Evolutionary conservation across 2,329 filamentous ascomycete genomes (phyloP).

Genomic region (Chaetothyriales sp.): DNA sequence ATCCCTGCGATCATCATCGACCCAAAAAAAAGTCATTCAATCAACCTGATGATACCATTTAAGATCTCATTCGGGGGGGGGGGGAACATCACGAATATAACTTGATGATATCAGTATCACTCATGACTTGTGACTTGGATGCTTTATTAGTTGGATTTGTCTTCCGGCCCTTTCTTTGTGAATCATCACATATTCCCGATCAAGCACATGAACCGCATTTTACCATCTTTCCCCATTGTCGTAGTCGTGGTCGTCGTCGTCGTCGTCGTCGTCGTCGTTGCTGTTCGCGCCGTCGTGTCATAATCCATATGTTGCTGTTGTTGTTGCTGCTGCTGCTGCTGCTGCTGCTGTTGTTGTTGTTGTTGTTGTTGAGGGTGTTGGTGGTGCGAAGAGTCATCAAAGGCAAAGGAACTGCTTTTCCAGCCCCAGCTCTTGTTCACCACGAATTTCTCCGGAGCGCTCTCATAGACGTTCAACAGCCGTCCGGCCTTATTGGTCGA

Average conservation of each 20-base stretch:
- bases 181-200: conserved; percentile 29
- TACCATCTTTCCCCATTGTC: conserved; percentile 30
- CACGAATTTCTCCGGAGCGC: conserved; percentile 43
- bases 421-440: conserved; percentile 47
- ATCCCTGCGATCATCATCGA: not conserved
- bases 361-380: too few relatives aligned
- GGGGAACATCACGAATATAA: too few relatives aligned
- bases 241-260: too few relatives aligned
- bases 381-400: conserved; percentile 77
- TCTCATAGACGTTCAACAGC: conserved; percentile 44
- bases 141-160: too few relatives aligned
- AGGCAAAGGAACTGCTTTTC: conserved; percentile 49
- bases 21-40: too few relatives aligned
- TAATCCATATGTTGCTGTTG: too few relatives aligned
- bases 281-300: conserved; percentile 16
- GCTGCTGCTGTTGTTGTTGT: conserved; percentile 52
- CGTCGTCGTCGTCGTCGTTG: too few relatives aligned
- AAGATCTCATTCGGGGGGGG: too few relatives aligned
- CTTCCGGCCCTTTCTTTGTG: not conserved
- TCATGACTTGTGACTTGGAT: too few relatives aligned
- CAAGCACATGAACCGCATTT: conserved; percentile 44
- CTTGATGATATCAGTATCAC: too few relatives aligned
- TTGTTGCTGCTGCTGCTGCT: conserved; percentile 38
- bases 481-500: conserved; percentile 42
- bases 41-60: too few relatives aligned